Percentiles rank a stretch among this genome's conserved stretches.
Conservation (phyloP, 305 asterid species). For the Solanum hybrid region DNA sequence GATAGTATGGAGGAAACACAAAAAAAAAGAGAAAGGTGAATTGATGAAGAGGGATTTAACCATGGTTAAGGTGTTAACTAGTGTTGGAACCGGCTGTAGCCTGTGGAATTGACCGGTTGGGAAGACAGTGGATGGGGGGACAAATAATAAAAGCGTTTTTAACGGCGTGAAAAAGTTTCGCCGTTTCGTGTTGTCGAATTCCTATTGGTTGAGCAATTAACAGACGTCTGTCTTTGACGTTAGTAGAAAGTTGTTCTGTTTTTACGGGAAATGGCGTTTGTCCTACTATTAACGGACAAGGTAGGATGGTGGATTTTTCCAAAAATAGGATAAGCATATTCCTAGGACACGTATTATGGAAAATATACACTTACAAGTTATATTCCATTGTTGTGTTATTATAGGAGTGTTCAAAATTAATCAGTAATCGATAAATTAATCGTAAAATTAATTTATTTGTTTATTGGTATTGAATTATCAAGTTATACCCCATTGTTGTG, state of each 20-base stretch:
- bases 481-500: not conserved
- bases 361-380: not conserved
- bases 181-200: not conserved
- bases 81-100: not conserved
- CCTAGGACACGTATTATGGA: not conserved
- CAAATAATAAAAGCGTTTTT: not conserved
- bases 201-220: not conserved
- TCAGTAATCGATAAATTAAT: too few relatives aligned
- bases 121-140: not conserved
- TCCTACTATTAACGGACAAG: not conserved
- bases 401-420: not conserved
- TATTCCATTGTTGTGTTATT: not conserved
- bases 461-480: too few relatives aligned
- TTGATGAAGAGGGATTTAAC: not conserved
- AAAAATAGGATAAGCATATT: not conserved
- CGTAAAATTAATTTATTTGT: fast-evolving
- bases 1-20: not conserved
- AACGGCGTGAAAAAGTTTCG: not conserved
- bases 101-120: not conserved
- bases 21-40: not conserved
- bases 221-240: not conserved
- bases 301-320: not conserved
- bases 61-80: not conserved
- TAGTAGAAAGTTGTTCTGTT: not conserved
- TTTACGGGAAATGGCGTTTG: not conserved